Evolutionary conservation across 2,329 filamentous ascomycete species (phyloP).

Genomic region (Scortechinia acanthostroma): DNA sequence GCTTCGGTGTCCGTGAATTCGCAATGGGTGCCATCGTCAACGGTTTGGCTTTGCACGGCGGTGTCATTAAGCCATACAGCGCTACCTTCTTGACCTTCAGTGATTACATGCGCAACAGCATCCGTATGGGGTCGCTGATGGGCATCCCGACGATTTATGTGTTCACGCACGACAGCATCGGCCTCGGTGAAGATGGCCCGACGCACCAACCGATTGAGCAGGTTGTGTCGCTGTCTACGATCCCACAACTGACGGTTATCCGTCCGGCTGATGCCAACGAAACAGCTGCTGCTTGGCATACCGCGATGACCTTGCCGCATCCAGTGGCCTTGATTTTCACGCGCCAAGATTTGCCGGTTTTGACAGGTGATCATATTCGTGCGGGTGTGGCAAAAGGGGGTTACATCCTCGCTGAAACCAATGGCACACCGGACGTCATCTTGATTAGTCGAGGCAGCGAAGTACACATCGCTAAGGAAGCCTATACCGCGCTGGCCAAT

Average conservation of each 20-base stretch:
- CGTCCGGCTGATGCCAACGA: conserved; percentile 97
- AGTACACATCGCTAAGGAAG: conserved; percentile 86
- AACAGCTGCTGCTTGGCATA: conserved; percentile 94
- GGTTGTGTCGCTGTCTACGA: conserved; percentile 92
- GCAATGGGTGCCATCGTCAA: conserved; percentile 90
- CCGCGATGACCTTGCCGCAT: conserved; percentile 79
- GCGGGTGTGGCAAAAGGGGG: conserved; percentile 89
- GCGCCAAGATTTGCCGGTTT: conserved; percentile 95
- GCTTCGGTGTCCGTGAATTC: conserved; percentile 88
- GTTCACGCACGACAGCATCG: conserved; percentile 97
- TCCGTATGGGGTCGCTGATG: conserved; percentile 87
- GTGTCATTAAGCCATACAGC: conserved; percentile 79
- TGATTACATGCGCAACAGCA: conserved; percentile 89
- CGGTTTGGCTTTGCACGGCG: conserved; percentile 86
- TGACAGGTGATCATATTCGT: conserved; percentile 87
- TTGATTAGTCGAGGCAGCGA: conserved; percentile 93
- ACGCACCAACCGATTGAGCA: conserved; percentile 99
- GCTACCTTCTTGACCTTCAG: conserved; percentile 99
- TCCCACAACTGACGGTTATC: conserved; percentile 99
- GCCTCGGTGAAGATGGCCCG: conserved; percentile 95
- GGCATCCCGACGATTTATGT: conserved; percentile 90
- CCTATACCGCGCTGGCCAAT: conserved; percentile 83
- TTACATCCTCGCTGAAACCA: conserved; percentile 79
- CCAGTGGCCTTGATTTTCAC: conserved; percentile 91
- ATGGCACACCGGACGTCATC: conserved; percentile 78